phyloP scores from a whole-genome alignment of 1,139 yeast genomes.

The Geotrichum siamense region DNA sequence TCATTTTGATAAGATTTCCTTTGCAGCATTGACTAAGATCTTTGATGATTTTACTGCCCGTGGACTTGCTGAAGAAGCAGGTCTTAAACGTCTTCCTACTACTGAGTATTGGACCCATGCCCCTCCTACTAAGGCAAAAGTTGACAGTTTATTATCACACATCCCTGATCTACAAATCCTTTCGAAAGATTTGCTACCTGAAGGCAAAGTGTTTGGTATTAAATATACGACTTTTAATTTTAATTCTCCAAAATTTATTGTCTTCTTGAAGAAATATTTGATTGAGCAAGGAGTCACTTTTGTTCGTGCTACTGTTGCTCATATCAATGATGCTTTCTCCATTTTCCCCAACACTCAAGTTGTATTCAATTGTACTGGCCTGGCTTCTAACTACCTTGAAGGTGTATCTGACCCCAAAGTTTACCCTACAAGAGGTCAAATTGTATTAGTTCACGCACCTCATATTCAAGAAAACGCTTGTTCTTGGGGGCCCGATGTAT shows the following conservation, averaged over 20 bases:
- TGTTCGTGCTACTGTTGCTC: constrained; percentile 40
- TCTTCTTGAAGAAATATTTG: constrained; percentile 41
- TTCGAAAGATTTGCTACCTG: constrained; percentile 37
- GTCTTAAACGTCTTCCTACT: constrained; percentile 48
- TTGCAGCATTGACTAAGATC: constrained; percentile 41
- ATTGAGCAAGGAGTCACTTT: constrained; percentile 45
- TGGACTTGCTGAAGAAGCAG: constrained; percentile 45
- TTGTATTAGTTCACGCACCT: constrained; percentile 50
- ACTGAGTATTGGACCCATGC: constrained; percentile 47
- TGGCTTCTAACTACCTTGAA: constrained; percentile 50
- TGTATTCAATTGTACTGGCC: constrained; percentile 65
- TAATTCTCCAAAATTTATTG: constrained; percentile 55
- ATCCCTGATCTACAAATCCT: constrained; percentile 36
- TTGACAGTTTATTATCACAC: constrained; percentile 42
- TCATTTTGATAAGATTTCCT: constrained; percentile 50
- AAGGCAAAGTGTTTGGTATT: constrained; percentile 48
- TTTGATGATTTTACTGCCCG: constrained; percentile 35
- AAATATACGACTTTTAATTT: constrained; percentile 55
- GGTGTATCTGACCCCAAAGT: constrained; percentile 51
- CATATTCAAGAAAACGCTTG: constrained; percentile 28
- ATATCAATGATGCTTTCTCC: constrained; percentile 49
- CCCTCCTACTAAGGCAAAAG: constrained; percentile 33
- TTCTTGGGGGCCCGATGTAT: constrained; percentile 21
- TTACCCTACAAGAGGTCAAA: constrained; percentile 65
- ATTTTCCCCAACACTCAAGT: constrained; percentile 33